A percentile compares a stretch with the other conserved stretches of the same genome.
Conservation (phyloP, 108 stramenopile genomes). For the Asterionellopsis glacialis region DNA sequence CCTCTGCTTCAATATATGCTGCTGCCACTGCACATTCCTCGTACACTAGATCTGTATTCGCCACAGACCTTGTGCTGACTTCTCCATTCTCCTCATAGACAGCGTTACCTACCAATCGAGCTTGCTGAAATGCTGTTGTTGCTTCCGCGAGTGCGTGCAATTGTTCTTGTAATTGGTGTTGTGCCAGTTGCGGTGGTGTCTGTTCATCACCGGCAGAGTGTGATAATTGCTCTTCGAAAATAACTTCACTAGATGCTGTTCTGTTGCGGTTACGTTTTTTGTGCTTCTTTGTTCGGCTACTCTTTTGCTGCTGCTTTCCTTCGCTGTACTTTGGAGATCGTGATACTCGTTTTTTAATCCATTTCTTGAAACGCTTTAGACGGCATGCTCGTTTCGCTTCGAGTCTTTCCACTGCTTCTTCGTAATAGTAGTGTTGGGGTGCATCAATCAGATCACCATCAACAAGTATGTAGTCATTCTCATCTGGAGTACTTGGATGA, state of each 20-base stretch:
- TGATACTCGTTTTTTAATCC: constrained; percentile 16
- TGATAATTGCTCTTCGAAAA: constrained; percentile 2
- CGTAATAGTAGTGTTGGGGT: constrained; percentile 5
- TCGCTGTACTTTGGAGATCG: not conserved
- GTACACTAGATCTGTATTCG: not conserved
- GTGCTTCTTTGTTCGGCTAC: not conserved
- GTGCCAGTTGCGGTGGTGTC: not conserved
- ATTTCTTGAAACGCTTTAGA: constrained; percentile 18
- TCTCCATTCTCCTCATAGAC: not conserved
- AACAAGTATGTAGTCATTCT: constrained; percentile 27
- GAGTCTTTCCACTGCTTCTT: constrained; percentile 6
- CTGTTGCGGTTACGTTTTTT: not conserved
- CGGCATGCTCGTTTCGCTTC: constrained; percentile 1
- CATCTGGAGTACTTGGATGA: not conserved
- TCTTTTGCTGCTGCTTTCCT: not conserved
- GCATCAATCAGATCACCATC: constrained; percentile 41
- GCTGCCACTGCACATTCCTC: not conserved
- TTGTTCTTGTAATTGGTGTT: not conserved
- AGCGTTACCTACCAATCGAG: not conserved
- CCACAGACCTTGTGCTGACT: not conserved
- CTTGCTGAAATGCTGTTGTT: not conserved
- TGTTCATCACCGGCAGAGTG: constrained; percentile 1
- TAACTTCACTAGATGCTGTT: not conserved
- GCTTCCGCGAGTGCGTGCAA: not conserved
- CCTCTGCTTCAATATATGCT: not conserved